Conservation (phyloP, 805 yeast genomes). For the Candida ipomoeae region DNA sequence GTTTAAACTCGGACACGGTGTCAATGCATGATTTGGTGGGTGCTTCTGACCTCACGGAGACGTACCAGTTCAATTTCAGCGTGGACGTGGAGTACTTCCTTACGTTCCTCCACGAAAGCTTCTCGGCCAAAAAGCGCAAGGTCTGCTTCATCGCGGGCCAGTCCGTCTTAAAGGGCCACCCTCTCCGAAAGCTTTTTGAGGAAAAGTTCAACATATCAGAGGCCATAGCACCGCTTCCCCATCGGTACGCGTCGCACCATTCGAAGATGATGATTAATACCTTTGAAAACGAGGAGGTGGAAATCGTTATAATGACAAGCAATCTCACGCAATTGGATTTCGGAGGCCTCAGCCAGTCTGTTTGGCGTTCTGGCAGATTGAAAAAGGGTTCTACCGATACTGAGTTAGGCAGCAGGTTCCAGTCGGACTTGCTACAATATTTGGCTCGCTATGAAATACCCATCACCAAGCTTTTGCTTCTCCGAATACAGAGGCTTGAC, state of each 20-base stretch:
- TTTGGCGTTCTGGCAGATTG: constrained; percentile 56
- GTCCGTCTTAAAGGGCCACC: constrained; percentile 9
- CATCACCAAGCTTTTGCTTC: constrained; percentile 24
- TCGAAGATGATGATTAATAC: constrained; percentile 63
- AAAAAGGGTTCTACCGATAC: constrained; percentile 11
- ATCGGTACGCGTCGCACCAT: constrained; percentile 50
- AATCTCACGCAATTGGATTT: constrained; percentile 56
- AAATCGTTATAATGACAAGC: constrained; percentile 55
- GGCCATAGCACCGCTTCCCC: constrained; percentile 32
- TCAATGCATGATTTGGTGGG: constrained; percentile 28
- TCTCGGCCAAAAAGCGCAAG: constrained; percentile 15
- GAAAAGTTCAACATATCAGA: constrained; percentile 23
- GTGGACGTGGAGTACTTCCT: constrained; percentile 41
- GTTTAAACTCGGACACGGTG: constrained; percentile 26
- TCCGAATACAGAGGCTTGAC: constrained; percentile 32
- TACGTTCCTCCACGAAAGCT: constrained; percentile 25
- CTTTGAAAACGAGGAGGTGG: constrained; percentile 42
- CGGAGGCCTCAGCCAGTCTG: constrained; percentile 57
- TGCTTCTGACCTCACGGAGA: constrained; percentile 27
- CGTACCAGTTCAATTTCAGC: constrained; percentile 48
- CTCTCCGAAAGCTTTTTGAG: constrained; percentile 7
- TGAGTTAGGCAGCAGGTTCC: constrained; percentile 29
- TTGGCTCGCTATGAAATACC: constrained; percentile 38
- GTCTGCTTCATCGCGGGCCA: constrained; percentile 32
- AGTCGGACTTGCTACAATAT: constrained; percentile 42